phyloP scores from a whole-genome alignment of 208 protist species.

The Wallacemonas sp. region DNA sequence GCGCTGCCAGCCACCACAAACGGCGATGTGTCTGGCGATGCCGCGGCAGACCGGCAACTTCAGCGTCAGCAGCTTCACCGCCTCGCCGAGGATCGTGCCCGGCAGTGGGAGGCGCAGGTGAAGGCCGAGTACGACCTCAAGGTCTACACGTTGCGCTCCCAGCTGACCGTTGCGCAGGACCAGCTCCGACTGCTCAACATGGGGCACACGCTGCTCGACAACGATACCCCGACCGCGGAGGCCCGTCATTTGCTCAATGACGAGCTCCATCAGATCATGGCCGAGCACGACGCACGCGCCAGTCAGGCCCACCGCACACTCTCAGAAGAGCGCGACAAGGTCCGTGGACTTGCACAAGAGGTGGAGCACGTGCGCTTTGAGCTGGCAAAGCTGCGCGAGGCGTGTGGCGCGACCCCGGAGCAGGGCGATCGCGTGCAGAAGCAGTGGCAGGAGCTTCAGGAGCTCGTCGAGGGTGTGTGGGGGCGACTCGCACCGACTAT shows the following conservation, averaged over 20 bases:
- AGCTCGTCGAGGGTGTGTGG: conserved; percentile 44
- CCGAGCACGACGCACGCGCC: conserved; percentile 28
- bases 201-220: conserved; percentile 3
- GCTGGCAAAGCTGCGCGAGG: conserved; percentile 43
- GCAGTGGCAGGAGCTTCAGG: conserved; percentile 51
- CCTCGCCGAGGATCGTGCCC: conserved; percentile 18
- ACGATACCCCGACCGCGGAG: conserved; percentile 15
- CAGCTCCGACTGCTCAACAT: conserved; percentile 8
- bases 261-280: conserved; percentile 28
- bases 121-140: conserved; percentile 13
- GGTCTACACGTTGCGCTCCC: conserved; percentile 15
- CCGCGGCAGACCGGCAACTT: conserved; percentile 14
- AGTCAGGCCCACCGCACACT: conserved; percentile 35
- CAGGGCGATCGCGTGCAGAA: conserved; percentile 39
- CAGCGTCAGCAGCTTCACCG: conserved; percentile 16
- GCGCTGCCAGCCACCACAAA: conserved; percentile 2
- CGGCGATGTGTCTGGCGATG: conserved; percentile 7
- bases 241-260: conserved; percentile 28
- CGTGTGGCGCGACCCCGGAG: conserved; percentile 1
- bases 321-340: conserved; percentile 37
- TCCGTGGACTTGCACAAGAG: conserved; percentile 40
- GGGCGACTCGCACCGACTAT: conserved; percentile 17
- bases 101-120: conserved; percentile 10
- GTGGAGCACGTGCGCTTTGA: conserved; percentile 61
- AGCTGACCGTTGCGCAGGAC: conserved; percentile 16